Evolutionary conservation across 805 yeast genomes (phyloP).

Genomic region (Starmera quercuum): DNA sequence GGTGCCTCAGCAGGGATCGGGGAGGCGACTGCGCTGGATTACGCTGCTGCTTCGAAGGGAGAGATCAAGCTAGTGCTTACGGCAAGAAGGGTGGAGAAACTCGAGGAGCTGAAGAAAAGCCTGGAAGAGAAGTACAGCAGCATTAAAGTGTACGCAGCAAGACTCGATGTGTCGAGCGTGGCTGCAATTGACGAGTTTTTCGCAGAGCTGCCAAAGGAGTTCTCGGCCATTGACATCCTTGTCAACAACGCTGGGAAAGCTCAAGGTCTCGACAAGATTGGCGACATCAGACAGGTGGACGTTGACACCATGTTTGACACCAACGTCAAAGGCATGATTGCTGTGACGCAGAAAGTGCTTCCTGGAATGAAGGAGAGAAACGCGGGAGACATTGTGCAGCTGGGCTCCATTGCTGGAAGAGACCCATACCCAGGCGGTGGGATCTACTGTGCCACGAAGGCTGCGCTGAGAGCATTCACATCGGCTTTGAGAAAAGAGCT

Average conservation of each 20-base stretch:
- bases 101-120: conserved; percentile 40
- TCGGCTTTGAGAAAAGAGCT: conserved; percentile 68
- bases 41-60: conserved; percentile 74
- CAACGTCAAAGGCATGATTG: conserved; percentile 80
- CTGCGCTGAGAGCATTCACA: conserved; percentile 67
- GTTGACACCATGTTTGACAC: conserved; percentile 75
- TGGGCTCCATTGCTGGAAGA: conserved; percentile 79
- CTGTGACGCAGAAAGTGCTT: conserved; percentile 72
- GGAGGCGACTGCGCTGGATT: conserved; percentile 80
- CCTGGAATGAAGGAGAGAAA: conserved; percentile 64
- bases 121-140: conserved; percentile 39
- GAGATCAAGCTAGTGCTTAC: conserved; percentile 61
- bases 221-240: conserved; percentile 55
- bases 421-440: conserved; percentile 78
- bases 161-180: conserved; percentile 52
- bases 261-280: conserved; percentile 71
- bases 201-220: conserved; percentile 44
- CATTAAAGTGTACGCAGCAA: conserved; percentile 35
- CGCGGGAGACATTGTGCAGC: conserved; percentile 63
- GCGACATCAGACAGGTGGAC: conserved; percentile 57
- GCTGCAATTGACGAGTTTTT: conserved; percentile 46
- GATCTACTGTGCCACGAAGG: conserved; percentile 70
- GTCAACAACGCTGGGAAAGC: conserved; percentile 78
- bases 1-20: conserved; percentile 98
- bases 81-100: conserved; percentile 67